Evolutionary conservation across 108 stramenopile genomes (phyloP).

Genomic region (Aureococcus anophagefferens): DNA sequence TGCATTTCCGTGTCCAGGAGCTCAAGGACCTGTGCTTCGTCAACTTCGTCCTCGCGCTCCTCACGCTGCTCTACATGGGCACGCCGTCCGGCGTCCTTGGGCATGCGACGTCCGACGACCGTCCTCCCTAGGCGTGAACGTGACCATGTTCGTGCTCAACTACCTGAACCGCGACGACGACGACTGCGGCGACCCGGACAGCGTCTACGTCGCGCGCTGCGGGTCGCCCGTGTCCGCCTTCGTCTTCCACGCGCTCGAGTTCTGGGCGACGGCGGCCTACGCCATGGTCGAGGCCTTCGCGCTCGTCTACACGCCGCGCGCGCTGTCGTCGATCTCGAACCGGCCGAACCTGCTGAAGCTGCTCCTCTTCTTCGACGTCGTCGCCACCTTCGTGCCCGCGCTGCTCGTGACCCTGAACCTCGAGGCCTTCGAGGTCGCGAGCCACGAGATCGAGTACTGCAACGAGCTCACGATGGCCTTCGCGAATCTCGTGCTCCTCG

Average conservation of each 20-base stretch:
- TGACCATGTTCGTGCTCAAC: no score
- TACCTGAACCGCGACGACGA: no score
- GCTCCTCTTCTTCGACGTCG: conserved; percentile 36
- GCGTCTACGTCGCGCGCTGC: no score
- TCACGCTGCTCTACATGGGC: no score
- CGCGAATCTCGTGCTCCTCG: conserved; percentile 18
- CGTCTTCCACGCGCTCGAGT: conserved; percentile 34
- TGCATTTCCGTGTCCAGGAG: no score
- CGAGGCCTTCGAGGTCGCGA: conserved; percentile 26
- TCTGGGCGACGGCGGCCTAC: conserved; percentile 30
- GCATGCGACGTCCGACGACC: no score
- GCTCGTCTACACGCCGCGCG: conserved; percentile 28
- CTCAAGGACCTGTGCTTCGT: no score
- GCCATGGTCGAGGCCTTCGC: conserved; percentile 17
- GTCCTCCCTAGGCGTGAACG: no score
- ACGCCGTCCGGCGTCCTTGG: no score
- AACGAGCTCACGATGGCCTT: conserved; percentile 39
- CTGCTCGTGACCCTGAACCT: conserved; percentile 22
- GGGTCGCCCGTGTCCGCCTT: no score
- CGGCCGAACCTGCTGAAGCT: conserved; percentile 25
- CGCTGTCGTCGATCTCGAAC: conserved; percentile 20
- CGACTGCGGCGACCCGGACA: no score
- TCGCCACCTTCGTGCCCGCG: conserved; percentile 28
- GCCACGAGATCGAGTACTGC: conserved; percentile 39
- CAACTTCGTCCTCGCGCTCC: no score